Evolutionary conservation across 257 asterid genomes (phyloP).

Genomic region (Ilex aquifolium): DNA sequence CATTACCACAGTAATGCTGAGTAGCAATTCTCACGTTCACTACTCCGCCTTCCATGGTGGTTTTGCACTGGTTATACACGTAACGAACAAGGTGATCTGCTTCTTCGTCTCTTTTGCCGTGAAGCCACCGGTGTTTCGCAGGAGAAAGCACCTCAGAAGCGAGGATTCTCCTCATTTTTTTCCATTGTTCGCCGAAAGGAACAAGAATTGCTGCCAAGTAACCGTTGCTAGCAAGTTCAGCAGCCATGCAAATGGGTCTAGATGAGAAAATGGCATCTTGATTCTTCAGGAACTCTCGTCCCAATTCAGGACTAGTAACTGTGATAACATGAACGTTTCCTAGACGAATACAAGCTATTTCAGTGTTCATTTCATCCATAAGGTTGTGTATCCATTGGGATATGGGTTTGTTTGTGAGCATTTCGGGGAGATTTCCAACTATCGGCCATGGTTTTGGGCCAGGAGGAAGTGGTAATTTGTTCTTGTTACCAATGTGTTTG

Average conservation of each 20-base stretch:
- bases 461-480: conserved; percentile 5
- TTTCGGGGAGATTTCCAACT: conserved; percentile 3
- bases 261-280: conserved; percentile 9
- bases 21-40: conserved; percentile 7
- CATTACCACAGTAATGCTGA: conserved; percentile 18
- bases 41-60: neutral
- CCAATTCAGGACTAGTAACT: conserved; percentile 13
- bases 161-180: conserved; percentile 25
- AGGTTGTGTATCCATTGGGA: conserved; percentile 10
- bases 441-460: conserved; percentile 16
- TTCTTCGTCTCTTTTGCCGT: conserved; percentile 13
- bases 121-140: conserved; percentile 8
- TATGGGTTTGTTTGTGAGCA: neutral
- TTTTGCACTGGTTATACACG: conserved; percentile 7
- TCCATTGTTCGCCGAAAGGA: conserved; percentile 16
- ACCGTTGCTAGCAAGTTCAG: neutral
- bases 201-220: conserved; percentile 1
- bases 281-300: conserved; percentile 8
- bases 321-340: neutral
- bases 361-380: conserved; percentile 10
- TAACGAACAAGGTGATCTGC: conserved; percentile 19
- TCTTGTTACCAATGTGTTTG: too few species aligned
- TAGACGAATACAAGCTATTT: conserved; percentile 11
- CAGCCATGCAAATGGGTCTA: conserved; percentile 12
- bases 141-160: conserved; percentile 18